A percentile compares a stretch with the other conserved stretches of the same genome.
These are phyloP conservation scores for Rosa chinensis DNA, from an alignment of 306 rosid species.

Conservation along the genomic window DNA sequence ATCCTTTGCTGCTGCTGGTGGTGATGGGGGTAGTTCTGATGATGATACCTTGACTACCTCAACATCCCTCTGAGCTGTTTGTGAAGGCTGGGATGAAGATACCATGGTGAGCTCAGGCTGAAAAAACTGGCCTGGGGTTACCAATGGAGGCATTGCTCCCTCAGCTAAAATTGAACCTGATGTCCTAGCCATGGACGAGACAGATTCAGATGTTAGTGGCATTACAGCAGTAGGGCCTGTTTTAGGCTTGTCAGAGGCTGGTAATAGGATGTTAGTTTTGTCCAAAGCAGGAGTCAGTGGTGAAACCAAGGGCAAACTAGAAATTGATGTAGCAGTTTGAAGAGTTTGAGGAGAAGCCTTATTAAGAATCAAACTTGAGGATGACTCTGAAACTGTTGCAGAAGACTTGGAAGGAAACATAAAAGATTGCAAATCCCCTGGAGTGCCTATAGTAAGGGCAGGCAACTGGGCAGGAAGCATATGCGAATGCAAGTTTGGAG, in stretches of 20 bases:
- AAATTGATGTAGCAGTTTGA: conserved; percentile 37
- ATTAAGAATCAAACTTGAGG: conserved; percentile 47
- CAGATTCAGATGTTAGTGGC: conserved; percentile 56
- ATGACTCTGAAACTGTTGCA: conserved; percentile 49
- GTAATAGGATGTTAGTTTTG: conserved; percentile 15
- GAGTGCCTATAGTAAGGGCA: conserved; percentile 12
- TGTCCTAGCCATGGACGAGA: conserved; percentile 51
- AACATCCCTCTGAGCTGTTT: conserved; percentile 65
- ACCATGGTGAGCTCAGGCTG: conserved; percentile 56
- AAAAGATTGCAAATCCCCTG: conserved; percentile 22
- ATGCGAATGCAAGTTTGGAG: conserved; percentile 22
- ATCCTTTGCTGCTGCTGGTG: conserved; percentile 45
- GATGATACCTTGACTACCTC: conserved; percentile 75
- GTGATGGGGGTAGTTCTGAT: conserved; percentile 32
- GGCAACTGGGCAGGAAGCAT: conserved; percentile 14
- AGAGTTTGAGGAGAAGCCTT: conserved; percentile 41
- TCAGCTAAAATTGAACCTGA: conserved; percentile 44
- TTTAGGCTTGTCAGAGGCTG: conserved; percentile 46
- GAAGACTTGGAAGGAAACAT: conserved; percentile 30
- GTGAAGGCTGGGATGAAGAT: conserved; percentile 58
- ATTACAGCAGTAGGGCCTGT: conserved; percentile 46
- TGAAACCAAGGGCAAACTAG: conserved; percentile 50
- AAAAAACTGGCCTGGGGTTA: conserved; percentile 86
- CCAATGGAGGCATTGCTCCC: conserved; percentile 53
- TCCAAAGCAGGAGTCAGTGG: conserved; percentile 35